Percentiles rank a stretch among this genome's conserved stretches.
These are phyloP conservation scores for Sphagnurus paluster DNA, from an alignment of 1,284 basidiomycete species.

Conservation along the genomic window DNA sequence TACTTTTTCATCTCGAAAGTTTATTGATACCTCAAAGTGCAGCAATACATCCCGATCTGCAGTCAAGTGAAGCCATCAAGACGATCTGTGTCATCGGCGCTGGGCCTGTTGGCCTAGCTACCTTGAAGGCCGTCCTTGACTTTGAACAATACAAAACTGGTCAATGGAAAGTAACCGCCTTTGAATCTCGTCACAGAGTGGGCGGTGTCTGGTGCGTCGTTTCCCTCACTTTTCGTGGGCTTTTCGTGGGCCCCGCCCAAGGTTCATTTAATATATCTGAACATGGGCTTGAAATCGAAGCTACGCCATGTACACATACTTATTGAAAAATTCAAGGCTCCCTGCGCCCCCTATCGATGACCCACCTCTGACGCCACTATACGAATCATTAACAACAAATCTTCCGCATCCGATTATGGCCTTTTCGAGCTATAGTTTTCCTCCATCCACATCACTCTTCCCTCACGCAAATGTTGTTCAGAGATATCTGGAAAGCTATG, in stretches of 20 bases:
- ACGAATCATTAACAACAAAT: constrained; percentile 76
- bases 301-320: not conserved
- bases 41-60: constrained; percentile 16
- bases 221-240: not conserved
- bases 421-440: constrained; percentile 61
- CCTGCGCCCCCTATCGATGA: constrained; percentile 50
- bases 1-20: not conserved
- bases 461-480: constrained; percentile 58
- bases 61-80: constrained; percentile 21
- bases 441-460: constrained; percentile 68
- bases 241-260: not conserved
- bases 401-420: constrained; percentile 76
- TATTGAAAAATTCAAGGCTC: constrained; percentile 40
- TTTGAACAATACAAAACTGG: constrained; percentile 54
- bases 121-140: constrained; percentile 62
- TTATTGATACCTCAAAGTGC: constrained; percentile 11
- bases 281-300: no score
- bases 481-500: constrained; percentile 61
- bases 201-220: constrained; percentile 72
- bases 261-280: no score
- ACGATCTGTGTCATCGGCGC: constrained; percentile 69
- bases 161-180: constrained; percentile 55
- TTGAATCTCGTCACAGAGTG: constrained; percentile 62
- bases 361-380: constrained; percentile 66
- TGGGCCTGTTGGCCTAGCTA: constrained; percentile 67